Percentiles rank a stretch among this genome's conserved stretches.
Evolutionary conservation across 208 protist genomes (phyloP).

Genomic region (Acanthamoeba quina): DNA sequence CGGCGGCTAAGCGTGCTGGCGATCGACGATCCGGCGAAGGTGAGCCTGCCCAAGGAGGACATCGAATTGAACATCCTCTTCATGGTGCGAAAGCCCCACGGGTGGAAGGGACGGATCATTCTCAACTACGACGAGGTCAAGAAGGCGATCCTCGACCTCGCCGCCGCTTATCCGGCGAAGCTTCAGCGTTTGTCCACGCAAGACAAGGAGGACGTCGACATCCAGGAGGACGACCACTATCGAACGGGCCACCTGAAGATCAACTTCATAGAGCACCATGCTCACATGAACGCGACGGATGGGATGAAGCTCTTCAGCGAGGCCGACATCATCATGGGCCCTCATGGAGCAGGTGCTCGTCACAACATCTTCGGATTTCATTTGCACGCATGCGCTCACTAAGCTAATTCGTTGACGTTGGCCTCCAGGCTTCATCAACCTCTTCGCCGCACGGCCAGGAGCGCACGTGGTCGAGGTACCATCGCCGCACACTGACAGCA

Average conservation of each 20-base stretch:
- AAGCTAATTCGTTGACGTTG: neutral
- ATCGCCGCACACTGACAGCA: too few species aligned
- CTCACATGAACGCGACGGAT: neutral
- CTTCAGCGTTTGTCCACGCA: neutral
- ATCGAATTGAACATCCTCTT: slow-evolving; percentile 6
- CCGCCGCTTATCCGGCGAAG: neutral
- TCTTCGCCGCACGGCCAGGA: slow-evolving; percentile 39
- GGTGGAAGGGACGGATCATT: neutral
- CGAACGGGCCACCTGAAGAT: neutral
- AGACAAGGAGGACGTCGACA: neutral
- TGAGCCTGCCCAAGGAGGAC: neutral
- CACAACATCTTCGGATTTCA: neutral
- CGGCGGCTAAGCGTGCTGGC: neutral
- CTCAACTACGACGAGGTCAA: slow-evolving; percentile 37
- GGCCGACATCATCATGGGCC: slow-evolving; percentile 55
- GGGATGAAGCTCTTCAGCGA: neutral
- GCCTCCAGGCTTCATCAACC: slow-evolving; percentile 20
- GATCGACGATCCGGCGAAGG: neutral
- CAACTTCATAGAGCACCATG: neutral
- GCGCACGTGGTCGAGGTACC: slow-evolving; percentile 60
- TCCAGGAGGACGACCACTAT: neutral
- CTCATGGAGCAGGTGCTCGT: slow-evolving; percentile 21
- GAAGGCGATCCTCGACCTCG: neutral
- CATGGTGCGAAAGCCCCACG: neutral
- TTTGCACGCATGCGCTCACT: neutral